Conservation (phyloP, 2,329 filamentous ascomycete species). For the Colletotrichum costaricense region DNA sequence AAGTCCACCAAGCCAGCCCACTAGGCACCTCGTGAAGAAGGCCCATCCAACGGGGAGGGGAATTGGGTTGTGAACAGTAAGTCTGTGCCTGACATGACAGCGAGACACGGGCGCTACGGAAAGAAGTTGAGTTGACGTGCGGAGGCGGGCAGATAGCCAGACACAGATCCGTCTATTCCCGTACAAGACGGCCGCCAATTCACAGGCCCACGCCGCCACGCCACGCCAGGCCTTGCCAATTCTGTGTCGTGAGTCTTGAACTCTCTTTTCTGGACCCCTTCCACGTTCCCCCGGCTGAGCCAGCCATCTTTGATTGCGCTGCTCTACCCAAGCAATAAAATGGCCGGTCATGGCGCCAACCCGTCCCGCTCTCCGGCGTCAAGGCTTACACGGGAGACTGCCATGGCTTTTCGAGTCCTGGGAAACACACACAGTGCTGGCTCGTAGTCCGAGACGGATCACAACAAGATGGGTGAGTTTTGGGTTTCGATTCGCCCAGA, state of each 20-base stretch:
- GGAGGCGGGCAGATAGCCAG: constrained; percentile 27
- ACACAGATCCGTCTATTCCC: constrained; percentile 32
- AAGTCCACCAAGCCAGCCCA: background rate
- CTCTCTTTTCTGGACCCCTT: constrained; percentile 19
- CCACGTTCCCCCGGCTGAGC: constrained; percentile 9
- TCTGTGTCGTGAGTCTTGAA: constrained; percentile 31
- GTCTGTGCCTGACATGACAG: constrained; percentile 36
- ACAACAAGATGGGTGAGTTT: background rate
- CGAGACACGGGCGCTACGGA: constrained; percentile 35
- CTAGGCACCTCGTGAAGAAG: constrained; percentile 17
- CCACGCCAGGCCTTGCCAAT: constrained; percentile 20
- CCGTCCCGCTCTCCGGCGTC: background rate
- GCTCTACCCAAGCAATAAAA: background rate
- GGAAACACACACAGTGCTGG: background rate
- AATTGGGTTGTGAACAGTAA: constrained; percentile 25
- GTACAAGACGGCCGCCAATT: constrained; percentile 26
- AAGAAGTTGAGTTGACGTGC: constrained; percentile 29
- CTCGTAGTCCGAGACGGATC: background rate
- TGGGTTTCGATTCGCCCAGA: background rate
- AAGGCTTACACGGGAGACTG: background rate
- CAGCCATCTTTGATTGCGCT: constrained; percentile 2
- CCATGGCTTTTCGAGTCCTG: background rate
- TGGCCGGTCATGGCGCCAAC: background rate
- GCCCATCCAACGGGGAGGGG: constrained; percentile 4
- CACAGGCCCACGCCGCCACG: background rate